Evolutionary conservation across 805 yeast species (phyloP).

Genomic region (Starmera pachycereana): DNA sequence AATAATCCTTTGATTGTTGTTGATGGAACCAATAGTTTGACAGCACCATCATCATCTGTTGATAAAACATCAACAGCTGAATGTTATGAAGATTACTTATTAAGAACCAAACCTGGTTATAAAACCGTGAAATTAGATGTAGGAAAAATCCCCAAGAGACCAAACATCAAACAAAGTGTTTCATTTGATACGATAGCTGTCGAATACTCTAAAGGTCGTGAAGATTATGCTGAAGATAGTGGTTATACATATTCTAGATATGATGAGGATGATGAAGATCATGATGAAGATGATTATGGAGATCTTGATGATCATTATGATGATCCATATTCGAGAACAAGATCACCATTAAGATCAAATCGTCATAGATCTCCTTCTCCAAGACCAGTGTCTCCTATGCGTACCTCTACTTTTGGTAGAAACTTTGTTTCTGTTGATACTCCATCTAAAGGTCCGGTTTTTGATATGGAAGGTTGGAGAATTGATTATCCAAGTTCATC

Average conservation of each 20-base stretch:
- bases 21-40: too few species aligned
- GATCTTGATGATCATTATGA: constrained; percentile 1
- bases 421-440: too few species aligned
- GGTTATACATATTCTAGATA: neutral
- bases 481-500: constrained; percentile 15
- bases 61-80: too few species aligned
- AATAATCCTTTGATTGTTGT: too few species aligned
- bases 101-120: constrained; percentile 1
- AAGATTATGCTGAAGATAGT: neutral
- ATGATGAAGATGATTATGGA: neutral
- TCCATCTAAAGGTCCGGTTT: neutral
- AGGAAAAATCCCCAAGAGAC: neutral
- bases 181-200: constrained; percentile 5
- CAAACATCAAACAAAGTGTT: constrained; percentile 1
- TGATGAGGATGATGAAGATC: neutral
- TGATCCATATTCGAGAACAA: neutral
- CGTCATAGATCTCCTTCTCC: constrained; percentile 1
- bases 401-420: too few species aligned
- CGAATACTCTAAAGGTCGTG: neutral
- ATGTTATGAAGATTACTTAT: too few species aligned
- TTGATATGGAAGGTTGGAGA: constrained; percentile 9
- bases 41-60: too few species aligned
- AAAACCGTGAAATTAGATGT: neutral
- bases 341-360: constrained; percentile 1
- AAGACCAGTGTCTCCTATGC: constrained; percentile 8